Base-by-base conservation (phyloP, 2,329 filamentous ascomycete species). In the Microthyrium microscopicum region DNA sequence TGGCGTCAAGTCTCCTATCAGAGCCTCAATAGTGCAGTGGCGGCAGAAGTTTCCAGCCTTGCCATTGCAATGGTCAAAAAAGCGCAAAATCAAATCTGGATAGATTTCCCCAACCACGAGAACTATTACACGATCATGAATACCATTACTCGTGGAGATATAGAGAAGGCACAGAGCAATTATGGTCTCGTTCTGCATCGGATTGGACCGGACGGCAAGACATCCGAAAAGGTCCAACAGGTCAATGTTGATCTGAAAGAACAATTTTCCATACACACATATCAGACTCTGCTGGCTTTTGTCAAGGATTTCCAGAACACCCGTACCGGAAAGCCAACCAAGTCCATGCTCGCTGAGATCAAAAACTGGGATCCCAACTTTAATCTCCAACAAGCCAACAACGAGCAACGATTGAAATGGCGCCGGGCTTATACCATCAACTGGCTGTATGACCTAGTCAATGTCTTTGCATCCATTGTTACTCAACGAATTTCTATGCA, bases 381-480 rank as follows among this genome's bases (percentile, higher is more conserved):
- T 9, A 40, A 64, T 35, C 44, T 65, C 5, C 39, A 46, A 33
- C 28, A 29, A 2, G 56, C 55, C 0, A 60, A 44, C n/a, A 44
- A 54, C 7, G 44, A 56, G 4, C 42, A 65, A 31, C 46, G 58
- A 16, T 25, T 61, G 3, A 45, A 51, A 6, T 68, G 63, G 63
- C 59, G 63, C 5, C 56, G 60, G 2, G 41, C 46, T 0, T 67
- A 63, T 34, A 63, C 57, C 2, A 62, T 68, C 38, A 64, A 60
- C 37, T 66, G 61, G 62, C 52, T 68, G 0, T 67, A 66, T 38
- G 61, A 66, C 34, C 41, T 68, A 5, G 58, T 67, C 40, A 66
- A 64, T 32, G 18, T 61, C 4, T 63, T 54, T 35, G 59, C 58
- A 0, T 41, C 46, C 4, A 43, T 56, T 35, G 55, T 61, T 13